Conservation (phyloP, 2,329 filamentous ascomycete genomes). For the Alternaria hordeiaustralica region DNA sequence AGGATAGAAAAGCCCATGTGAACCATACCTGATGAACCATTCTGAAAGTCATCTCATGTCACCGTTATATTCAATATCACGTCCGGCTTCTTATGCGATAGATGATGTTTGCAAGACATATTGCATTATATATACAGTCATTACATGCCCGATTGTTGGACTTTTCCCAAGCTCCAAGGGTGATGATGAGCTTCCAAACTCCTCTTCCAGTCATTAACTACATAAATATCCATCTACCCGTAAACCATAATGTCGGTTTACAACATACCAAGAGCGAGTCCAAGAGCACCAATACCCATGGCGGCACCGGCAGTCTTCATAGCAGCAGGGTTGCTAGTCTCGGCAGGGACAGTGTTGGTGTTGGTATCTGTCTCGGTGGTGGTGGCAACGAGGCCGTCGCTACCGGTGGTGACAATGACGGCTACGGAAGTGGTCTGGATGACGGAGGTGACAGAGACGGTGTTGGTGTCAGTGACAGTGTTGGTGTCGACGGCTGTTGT, state of each 20-base stretch:
- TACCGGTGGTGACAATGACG: conserved; percentile 7
- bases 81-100: neutral
- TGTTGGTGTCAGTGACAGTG: neutral
- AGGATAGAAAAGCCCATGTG: neutral
- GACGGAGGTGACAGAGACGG: neutral
- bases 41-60: neutral
- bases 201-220: neutral
- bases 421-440: neutral
- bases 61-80: neutral
- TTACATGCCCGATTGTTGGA: neutral
- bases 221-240: neutral
- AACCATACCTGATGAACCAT: neutral
- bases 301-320: conserved; percentile 24
- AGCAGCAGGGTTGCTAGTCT: conserved; percentile 16
- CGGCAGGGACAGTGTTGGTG: neutral
- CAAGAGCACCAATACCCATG: conserved; percentile 27
- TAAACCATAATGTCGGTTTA: conserved; percentile 2
- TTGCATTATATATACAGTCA: neutral
- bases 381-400: conserved; percentile 6
- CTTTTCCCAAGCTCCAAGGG: neutral
- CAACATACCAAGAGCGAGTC: conserved; percentile 27
- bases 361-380: neutral
- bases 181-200: neutral
- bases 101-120: neutral
- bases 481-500: neutral